These are phyloP conservation scores for Actinomortierella wolfii DNA, from an alignment of 371 early-diverging fungal species.

Conservation along the genomic window DNA sequence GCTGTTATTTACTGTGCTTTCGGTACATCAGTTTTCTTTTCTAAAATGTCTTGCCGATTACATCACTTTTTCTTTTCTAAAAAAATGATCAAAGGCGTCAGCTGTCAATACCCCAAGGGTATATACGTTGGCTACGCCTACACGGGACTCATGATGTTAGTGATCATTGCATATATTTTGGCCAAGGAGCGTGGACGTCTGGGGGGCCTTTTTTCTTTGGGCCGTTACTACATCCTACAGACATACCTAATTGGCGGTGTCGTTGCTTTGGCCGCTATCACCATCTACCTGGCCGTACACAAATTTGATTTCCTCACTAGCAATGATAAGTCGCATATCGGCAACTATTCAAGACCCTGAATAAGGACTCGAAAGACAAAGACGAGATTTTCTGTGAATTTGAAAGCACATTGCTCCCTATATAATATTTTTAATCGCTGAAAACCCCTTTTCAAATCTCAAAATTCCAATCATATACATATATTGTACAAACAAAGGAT, in stretches of 20 bases:
- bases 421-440: no score
- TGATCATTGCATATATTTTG: conserved; percentile 12
- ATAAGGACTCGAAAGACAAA: neutral
- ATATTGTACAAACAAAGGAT: neutral
- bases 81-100: conserved; percentile 18
- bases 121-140: conserved; percentile 28
- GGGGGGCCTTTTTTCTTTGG: conserved; percentile 16
- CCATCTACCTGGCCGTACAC: conserved; percentile 20
- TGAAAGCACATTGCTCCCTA: no score
- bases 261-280: conserved; percentile 20
- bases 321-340: conserved; percentile 35
- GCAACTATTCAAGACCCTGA: conserved; percentile 18
- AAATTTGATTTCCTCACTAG: conserved; percentile 38
- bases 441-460: no score
- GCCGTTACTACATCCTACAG: conserved; percentile 38
- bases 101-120: conserved; percentile 43
- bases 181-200: neutral
- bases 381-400: neutral
- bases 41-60: neutral
- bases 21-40: no score
- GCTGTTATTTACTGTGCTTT: no score
- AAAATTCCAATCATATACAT: no score
- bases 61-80: neutral
- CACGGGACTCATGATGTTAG: conserved; percentile 9
- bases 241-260: conserved; percentile 26